Base-by-base conservation (phyloP, 2,329 filamentous ascomycete genomes). In the Neofusicoccum laricinum region DNA sequence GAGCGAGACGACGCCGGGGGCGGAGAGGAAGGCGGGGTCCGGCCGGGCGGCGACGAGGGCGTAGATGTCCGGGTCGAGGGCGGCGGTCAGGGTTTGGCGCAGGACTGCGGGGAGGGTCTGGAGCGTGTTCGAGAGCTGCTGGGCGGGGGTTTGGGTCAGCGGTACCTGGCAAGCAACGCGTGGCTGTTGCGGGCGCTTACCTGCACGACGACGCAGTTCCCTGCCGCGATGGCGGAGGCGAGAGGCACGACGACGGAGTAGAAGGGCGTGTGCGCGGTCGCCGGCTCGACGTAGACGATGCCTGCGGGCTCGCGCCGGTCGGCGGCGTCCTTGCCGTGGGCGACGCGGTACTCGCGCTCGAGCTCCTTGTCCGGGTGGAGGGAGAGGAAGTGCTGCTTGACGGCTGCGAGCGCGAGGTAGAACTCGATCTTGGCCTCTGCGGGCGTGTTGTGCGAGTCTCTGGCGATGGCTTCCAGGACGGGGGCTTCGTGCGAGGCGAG, bases 191-290 rank as follows among this genome's bases (percentile, higher is more conserved):
- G 14, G 25, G 25, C 5, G 40, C 74, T 68, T 65, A 84, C 82
- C 74, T 84, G 79, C 11, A 85, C 50, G 36, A 81, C 74, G 2
- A 84, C 75, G 67, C 81, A 85, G 64, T 84, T 85, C 0, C 83
- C 84, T 12, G 82, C 81, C 0, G 80, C 78, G 34, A 85, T 67
- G 7, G 82, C 82, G 4, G 81, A 78, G 38, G 76, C 77, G 43
- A 85, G 58, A 0, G 81, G 78, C 3, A 72, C 73, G 17, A 84
- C 67, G 1, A 78, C 68, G 0, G 79, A 82, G 66, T 80, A 85
- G 65, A 86, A 80, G 8, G 81, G 71, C 0, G 79, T 84, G 69
- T 86, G 80, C 36, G 66, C 61, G 36, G 66, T 62, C 10, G 75
- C 73, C 1, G 83, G 82, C 55, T 81, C 77, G 57, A 86, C 81